phyloP scores from a whole-genome alignment of 768 basidiomycete species.

The Boletus vinaceobasis region DNA sequence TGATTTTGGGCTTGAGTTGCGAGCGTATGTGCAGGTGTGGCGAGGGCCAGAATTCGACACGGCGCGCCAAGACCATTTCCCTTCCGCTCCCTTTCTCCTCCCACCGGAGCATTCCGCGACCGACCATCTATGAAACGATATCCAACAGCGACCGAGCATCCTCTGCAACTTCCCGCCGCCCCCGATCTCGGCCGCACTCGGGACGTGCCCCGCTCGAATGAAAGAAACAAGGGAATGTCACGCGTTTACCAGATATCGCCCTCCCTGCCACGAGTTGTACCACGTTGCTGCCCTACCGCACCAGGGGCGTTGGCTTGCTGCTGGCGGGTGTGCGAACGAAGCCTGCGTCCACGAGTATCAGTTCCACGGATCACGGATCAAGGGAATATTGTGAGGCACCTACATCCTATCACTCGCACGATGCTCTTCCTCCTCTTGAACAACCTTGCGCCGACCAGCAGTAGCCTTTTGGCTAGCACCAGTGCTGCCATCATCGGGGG shows the following conservation, averaged over 20 bases:
- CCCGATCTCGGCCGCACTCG: conserved; percentile 44
- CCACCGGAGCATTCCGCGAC: conserved; percentile 25
- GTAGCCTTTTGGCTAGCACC: conserved; percentile 60
- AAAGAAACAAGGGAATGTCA: conserved; percentile 28
- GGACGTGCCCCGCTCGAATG: conserved; percentile 38
- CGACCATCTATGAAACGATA: conserved; percentile 34
- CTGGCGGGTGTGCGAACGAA: conserved; percentile 84
- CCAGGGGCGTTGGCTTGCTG: conserved; percentile 58
- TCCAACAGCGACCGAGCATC: conserved; percentile 35
- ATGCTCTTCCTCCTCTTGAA: conserved; percentile 83
- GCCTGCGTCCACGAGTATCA: conserved; percentile 43
- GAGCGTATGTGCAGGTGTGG: conserved; percentile 7
- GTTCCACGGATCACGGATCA: conserved; percentile 8
- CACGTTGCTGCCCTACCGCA: conserved; percentile 45
- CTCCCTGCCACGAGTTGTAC: conserved; percentile 39
- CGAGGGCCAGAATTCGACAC: conserved; percentile 9
- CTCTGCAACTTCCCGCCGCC: conserved; percentile 33
- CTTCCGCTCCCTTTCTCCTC: conserved; percentile 15
- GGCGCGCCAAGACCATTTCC: conserved; percentile 26
- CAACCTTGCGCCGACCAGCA: conserved; percentile 70
- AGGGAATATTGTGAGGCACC: conserved; percentile 34
- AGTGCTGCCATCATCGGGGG: conserved; percentile 62
- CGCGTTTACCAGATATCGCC: conserved; percentile 45
- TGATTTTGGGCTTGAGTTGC: conserved; percentile 19
- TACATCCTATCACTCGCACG: conserved; percentile 81